A percentile compares a stretch with the other conserved stretches of the same genome.
Conservation (phyloP, 2,329 filamentous ascomycete species). For the Byssothecium circinans region DNA sequence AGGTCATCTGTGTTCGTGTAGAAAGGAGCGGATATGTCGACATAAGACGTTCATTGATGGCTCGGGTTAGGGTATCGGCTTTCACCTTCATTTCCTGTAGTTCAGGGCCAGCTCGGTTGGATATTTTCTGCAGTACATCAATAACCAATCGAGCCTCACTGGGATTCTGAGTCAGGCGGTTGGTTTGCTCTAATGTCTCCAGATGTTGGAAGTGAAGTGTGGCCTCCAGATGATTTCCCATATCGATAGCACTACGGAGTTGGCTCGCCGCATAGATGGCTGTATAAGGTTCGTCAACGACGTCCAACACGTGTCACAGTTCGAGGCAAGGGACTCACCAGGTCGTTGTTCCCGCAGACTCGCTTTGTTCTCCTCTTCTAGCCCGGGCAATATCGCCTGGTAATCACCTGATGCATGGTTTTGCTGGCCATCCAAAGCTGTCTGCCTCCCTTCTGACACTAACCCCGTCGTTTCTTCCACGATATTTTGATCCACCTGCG, state of each 20-base stretch:
- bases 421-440: neutral
- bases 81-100: slow-evolving; percentile 28
- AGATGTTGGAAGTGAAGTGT: slow-evolving; percentile 29
- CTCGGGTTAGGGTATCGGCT: slow-evolving; percentile 29
- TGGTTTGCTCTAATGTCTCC: slow-evolving; percentile 26
- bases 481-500: slow-evolving; percentile 49
- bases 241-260: slow-evolving; percentile 36
- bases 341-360: slow-evolving; percentile 37
- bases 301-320: slow-evolving; percentile 2
- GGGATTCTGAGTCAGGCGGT: slow-evolving; percentile 29
- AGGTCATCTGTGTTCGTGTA: slow-evolving; percentile 15
- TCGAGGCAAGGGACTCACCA: slow-evolving; percentile 31
- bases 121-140: slow-evolving; percentile 34
- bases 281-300: slow-evolving; percentile 18
- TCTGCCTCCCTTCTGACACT: slow-evolving; percentile 17
- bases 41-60: slow-evolving; percentile 41
- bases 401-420: neutral
- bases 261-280: slow-evolving; percentile 39
- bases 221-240: slow-evolving; percentile 29
- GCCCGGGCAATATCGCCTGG: too few species aligned
- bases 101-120: slow-evolving; percentile 19
- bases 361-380: slow-evolving; percentile 26
- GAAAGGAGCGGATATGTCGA: slow-evolving; percentile 36
- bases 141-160: slow-evolving; percentile 39
- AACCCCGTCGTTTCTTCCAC: slow-evolving; percentile 23